Evolutionary conservation across 139 green algal species (phyloP), one percentile per base, ranked within the genome.

Genomic region (Pseudopediastrum boryanum): DNA sequence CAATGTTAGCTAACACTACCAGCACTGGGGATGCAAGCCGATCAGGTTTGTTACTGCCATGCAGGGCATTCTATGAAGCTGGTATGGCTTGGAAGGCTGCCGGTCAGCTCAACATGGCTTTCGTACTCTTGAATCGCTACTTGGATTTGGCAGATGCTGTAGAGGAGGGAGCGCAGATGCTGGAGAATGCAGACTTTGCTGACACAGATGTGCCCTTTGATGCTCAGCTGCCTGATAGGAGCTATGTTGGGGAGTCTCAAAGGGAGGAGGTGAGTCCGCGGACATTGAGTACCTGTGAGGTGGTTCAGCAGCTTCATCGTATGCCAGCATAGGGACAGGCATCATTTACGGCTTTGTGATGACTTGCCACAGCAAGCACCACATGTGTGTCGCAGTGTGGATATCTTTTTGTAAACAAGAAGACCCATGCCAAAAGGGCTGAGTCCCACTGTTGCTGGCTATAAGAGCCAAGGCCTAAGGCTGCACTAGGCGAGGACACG

Each of bases 101-200:
- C 19, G 85, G 87, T 4, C 68, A 58, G 0, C 79, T 83, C 27
- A 90, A 85, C 86, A 93, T 92, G 90, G 92, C 93, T 0, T 95
- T 97, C 69, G 93, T 96, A 1, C 91, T 96, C 71, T 82, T 97
- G 41, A 97, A 97, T 79, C 84, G 90, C 33, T 96, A 89, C 80
- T 86, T 97, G 66, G 93, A 97, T 81, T 74, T 97, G 29, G 81
- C 77, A 27, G 93, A 97, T 64, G 92, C 92, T 6, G 93, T 95
- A 82, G 93, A 96, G 29, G 90, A 95, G n/a, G 89, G 68, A 19
- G 76, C 54, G 9, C 46, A 69, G 19, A 68, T 84, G 23, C 66
- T 97, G 5, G 92, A 96, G 61, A 94, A 92, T 38, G 75, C 85
- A 4, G 90, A 95, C 87, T 95, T 94, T 78, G 74, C 61, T 9